A percentile compares a stretch with the other conserved stretches of the same genome.
phyloP scores from a whole-genome alignment of 148 eudicot genomes.

The Rhododendron henanense region DNA sequence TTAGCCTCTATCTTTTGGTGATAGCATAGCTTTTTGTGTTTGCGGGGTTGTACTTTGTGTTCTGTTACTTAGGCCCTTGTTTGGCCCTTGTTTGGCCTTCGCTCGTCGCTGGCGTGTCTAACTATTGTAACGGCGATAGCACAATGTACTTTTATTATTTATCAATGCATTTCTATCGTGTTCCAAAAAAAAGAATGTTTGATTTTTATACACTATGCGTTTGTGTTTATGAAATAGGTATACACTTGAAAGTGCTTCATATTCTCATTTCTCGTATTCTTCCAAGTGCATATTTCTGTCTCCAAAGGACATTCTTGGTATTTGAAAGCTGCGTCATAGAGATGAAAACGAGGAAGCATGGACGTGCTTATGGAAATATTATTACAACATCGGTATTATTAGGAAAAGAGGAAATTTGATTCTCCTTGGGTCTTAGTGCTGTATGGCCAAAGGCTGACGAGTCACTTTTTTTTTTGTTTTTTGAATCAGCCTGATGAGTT shows the following conservation, averaged over 20 bases:
- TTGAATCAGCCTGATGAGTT: not conserved
- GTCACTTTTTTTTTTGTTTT: not conserved
- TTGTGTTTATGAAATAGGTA: not conserved
- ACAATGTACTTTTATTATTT: too few relatives aligned
- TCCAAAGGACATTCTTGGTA: too few relatives aligned
- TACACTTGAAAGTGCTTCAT: not conserved
- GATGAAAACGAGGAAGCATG: not conserved
- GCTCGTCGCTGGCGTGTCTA: too few relatives aligned
- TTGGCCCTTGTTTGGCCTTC: too few relatives aligned
- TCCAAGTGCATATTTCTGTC: not conserved
- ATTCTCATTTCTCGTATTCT: not conserved
- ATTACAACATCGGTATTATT: not conserved
- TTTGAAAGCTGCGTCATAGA: not conserved
- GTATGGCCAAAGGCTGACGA: not conserved
- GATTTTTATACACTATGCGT: not conserved
- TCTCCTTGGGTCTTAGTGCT: not conserved
- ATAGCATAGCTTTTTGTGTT: too few relatives aligned
- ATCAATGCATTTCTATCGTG: too few relatives aligned
- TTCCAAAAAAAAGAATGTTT: not conserved
- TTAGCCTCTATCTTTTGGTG: too few relatives aligned
- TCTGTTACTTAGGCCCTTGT: too few relatives aligned
- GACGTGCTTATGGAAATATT: not conserved
- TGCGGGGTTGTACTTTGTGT: too few relatives aligned
- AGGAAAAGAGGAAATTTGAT: not conserved
- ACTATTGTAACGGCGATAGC: too few relatives aligned